These are phyloP conservation scores for Colletotrichum scovillei DNA, from an alignment of 2,329 filamentous ascomycete genomes.

Conservation along the genomic window DNA sequence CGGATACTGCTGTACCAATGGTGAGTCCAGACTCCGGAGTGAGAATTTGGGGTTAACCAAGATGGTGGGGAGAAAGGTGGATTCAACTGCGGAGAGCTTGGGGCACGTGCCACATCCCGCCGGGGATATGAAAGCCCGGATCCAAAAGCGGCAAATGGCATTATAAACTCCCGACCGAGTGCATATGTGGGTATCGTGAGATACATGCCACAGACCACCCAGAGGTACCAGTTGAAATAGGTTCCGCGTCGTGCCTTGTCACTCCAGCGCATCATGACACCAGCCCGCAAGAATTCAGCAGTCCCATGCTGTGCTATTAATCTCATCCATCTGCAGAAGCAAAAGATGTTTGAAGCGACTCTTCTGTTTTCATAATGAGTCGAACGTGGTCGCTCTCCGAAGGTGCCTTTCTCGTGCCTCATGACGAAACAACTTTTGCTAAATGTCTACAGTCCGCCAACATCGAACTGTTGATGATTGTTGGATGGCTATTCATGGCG, in stretches of 20 bases:
- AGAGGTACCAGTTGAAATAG: not conserved
- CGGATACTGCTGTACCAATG: no score
- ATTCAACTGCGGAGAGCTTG: not conserved
- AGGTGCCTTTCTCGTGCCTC: not conserved
- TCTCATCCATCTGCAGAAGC: not conserved
- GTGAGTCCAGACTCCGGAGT: not conserved
- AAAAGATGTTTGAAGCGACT: not conserved
- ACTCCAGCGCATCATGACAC: not conserved
- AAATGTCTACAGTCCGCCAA: conserved; percentile 70
- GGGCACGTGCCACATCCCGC: not conserved
- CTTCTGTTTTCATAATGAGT: not conserved
- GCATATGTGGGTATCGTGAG: not conserved
- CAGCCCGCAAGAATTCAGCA: not conserved
- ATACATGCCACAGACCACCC: not conserved
- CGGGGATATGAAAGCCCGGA: not conserved
- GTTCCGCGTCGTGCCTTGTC: not conserved
- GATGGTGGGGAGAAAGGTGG: not conserved
- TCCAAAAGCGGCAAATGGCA: not conserved
- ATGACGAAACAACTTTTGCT: not conserved
- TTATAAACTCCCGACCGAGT: not conserved
- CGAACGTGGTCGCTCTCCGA: not conserved
- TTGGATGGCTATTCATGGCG: conserved; percentile 85
- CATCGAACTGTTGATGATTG: conserved; percentile 81
- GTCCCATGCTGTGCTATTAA: not conserved
- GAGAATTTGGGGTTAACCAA: not conserved